Conservation (phyloP, 106 monocot species). For the Dendrobium chrysotoxum region DNA sequence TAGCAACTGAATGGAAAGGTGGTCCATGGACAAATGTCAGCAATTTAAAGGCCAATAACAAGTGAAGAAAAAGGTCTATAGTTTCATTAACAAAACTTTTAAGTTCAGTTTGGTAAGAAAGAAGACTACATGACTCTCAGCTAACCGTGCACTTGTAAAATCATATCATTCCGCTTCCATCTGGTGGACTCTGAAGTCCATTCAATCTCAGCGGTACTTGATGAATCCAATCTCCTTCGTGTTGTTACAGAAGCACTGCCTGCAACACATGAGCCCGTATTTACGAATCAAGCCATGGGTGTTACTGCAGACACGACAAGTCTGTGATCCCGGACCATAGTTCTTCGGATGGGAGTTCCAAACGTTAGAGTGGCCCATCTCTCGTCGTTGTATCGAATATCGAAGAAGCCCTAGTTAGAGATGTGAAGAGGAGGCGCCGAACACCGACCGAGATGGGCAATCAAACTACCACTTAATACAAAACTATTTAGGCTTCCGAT, state of each 20-base stretch:
- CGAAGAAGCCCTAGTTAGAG: neutral
- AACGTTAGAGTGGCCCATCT: constrained; percentile 38
- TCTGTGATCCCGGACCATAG: constrained; percentile 29
- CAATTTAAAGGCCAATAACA: neutral
- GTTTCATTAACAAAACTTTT: neutral
- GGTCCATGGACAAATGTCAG: neutral
- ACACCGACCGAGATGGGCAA: neutral
- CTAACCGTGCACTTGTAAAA: neutral
- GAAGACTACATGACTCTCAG: neutral
- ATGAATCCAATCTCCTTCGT: constrained; percentile 50
- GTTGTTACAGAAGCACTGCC: constrained; percentile 53
- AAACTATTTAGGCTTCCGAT: too few relatives aligned
- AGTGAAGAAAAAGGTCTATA: neutral
- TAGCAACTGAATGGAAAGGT: neutral
- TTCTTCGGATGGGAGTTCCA: constrained; percentile 42
- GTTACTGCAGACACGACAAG: constrained; percentile 42
- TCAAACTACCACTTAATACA: too few relatives aligned
- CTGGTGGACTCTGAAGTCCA: neutral
- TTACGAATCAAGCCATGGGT: constrained; percentile 43
- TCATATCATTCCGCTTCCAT: too few relatives aligned
- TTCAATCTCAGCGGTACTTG: constrained; percentile 8
- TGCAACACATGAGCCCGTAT: constrained; percentile 50
- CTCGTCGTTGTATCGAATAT: neutral
- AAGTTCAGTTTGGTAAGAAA: neutral
- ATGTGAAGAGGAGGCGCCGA: neutral